Percentiles rank a stretch among this genome's conserved stretches.
These are phyloP conservation scores for Colletotrichum lupini DNA, from an alignment of 2,329 filamentous ascomycete species.

Conservation along the genomic window DNA sequence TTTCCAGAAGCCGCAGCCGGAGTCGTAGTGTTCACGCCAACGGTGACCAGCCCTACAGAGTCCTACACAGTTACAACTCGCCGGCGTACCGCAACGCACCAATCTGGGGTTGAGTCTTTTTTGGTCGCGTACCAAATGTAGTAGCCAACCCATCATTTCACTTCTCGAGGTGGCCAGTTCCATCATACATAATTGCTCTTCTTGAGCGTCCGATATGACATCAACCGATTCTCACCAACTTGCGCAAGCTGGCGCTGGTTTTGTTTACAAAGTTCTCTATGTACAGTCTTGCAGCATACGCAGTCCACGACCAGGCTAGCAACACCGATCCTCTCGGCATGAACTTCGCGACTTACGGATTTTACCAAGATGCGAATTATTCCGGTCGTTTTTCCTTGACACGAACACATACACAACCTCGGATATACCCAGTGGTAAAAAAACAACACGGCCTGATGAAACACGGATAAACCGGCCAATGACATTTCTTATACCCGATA, in stretches of 20 bases:
- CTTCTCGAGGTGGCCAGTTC: constrained; percentile 35
- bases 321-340: not conserved
- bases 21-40: constrained; percentile 24
- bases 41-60: constrained; percentile 56
- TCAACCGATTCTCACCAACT: not conserved
- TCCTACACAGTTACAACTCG: constrained; percentile 69
- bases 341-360: not conserved
- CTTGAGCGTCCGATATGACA: constrained; percentile 19
- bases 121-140: not conserved
- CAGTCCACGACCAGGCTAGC: not conserved
- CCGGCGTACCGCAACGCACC: constrained; percentile 65
- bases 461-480: constrained; percentile 12
- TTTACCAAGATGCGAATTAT: not conserved
- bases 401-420: constrained; percentile 14
- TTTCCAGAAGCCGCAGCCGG: constrained; percentile 15
- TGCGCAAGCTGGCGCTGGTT: constrained; percentile 4
- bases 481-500: constrained; percentile 10
- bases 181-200: not conserved
- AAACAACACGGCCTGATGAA: constrained; percentile 14
- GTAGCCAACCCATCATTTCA: not conserved
- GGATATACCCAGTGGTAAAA: constrained; percentile 18
- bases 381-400: not conserved
- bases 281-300: constrained; percentile 6
- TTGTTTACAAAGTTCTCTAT: constrained; percentile 12
- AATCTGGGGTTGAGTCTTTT: constrained; percentile 60